Base-by-base conservation (phyloP, 2,329 filamentous ascomycete genomes). In the Colletotrichum phormii region DNA sequence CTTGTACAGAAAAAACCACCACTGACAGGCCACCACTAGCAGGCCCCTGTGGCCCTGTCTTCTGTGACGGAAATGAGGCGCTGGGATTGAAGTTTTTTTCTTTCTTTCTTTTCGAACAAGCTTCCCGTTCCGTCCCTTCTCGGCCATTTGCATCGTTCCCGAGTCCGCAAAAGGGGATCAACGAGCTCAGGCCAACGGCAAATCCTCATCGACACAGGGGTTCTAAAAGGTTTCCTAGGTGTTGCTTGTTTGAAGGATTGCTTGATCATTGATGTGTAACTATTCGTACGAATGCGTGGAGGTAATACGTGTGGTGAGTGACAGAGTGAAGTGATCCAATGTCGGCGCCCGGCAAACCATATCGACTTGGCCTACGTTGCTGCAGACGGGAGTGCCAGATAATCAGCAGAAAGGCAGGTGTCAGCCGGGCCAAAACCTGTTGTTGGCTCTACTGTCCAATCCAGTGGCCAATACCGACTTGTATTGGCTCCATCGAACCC, bases 161-260 rank as follows among this genome's bases (percentile, higher is more conserved):
- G 42, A n/a, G 62, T 65, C 67, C 54, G 54, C 37, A 66, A 60
- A 35, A 60, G 55, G n/a, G 35, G 63, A 33, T 35, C 46, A 9
- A 59, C 4, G 46, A 54, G 70, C 60, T 57, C 46, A 60, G 54
- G 67, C 70, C 66, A 70, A 42, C 70, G 60, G 66, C 54, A 70
- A 26, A 57, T 51, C 11, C 54, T 70, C 70, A 62, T 72, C 60
- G 46, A 51, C 54, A 51, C 65, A 72, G 59, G 64, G 59, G 46
- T 42, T 7, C 18, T 51, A n/a, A 29, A 54, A 54, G 26, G 31
- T 24, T 31, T 12, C 46, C 4, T 22, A 18, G 18, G 42, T 49
- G 18, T 49, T 49, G 42, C 18, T 42, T 42, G 37, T 18, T 42
- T n/a, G 42, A 18, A 49, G 8, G 18, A 18, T 7, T 49, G 42